Evolutionary conservation across 805 yeast genomes (phyloP).

Genomic region (Kodamaea restingae): DNA sequence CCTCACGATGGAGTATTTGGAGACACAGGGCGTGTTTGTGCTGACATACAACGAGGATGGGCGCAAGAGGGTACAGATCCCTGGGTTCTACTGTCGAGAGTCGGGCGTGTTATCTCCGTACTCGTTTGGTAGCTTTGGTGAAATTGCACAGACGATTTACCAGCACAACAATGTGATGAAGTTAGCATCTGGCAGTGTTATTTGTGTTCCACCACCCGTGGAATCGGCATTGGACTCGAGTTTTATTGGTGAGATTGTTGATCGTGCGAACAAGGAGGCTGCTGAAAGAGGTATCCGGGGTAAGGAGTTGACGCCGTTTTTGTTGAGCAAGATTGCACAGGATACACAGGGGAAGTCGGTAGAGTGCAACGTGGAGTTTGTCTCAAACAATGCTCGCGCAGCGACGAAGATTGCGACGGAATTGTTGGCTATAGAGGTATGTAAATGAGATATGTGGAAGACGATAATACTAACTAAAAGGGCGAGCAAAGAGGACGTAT

Average conservation of each 20-base stretch:
- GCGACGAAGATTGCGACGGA: conserved; percentile 66
- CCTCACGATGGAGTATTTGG: conserved; percentile 79
- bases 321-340: conserved; percentile 59
- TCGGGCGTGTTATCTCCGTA: conserved; percentile 74
- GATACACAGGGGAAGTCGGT: conserved; percentile 71
- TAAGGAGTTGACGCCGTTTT: conserved; percentile 75
- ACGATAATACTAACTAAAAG: conserved; percentile 4
- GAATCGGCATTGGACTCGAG: conserved; percentile 53
- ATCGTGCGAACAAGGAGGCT: conserved; percentile 57
- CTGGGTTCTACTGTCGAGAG: conserved; percentile 78
- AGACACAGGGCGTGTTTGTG: conserved; percentile 88
- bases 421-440: conserved; percentile 35
- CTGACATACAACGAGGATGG: conserved; percentile 57
- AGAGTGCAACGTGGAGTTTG: conserved; percentile 68
- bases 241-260: conserved; percentile 53
- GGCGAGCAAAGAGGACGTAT: neutral
- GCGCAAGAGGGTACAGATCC: conserved; percentile 43
- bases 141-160: conserved; percentile 62
- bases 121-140: conserved; percentile 45
- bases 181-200: conserved; percentile 63
- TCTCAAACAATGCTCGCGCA: conserved; percentile 65
- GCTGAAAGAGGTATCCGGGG: conserved; percentile 52
- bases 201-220: conserved; percentile 80
- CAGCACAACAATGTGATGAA: conserved; percentile 42
- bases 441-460: conserved; percentile 5